Evolutionary conservation across 2,329 filamentous ascomycete genomes (phyloP), one percentile per base, ranked within the genome.

Genomic region (Teratosphaeriaceae sp.): DNA sequence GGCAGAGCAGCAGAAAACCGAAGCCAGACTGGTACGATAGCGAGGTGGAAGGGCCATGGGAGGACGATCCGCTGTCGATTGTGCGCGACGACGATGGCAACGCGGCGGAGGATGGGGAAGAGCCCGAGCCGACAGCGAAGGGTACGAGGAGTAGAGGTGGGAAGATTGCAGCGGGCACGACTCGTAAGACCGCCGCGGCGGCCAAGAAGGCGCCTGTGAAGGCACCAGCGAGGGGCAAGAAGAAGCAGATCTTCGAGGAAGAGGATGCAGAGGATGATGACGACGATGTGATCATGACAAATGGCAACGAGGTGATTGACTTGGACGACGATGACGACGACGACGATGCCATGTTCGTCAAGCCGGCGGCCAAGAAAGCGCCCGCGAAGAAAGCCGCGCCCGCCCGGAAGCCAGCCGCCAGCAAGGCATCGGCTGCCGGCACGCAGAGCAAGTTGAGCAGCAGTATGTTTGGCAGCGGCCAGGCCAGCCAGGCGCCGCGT

Each of bases 31-130:
- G 73, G 2, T 97, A 89, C 88, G 88, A 97, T 58, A 86, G 80
- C n/a, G 90, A 97, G 51, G 69, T 89, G 20, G 84, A 95, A 38
- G 92, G 89, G 0, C 74, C 75, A 39, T 97, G 90, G 89, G 84
- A 84, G 47, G 84, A 92, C 37, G 80, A 88, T 45, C 79, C 85
- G 0, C 82, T 78, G 6, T 85, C 82, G 1, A 63, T 80, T 5
- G 72, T 80, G 34, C 67, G 67, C 45, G 69, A 69, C 2, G 71
- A 75, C 3, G 55, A 62, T n/a, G 59, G 70, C 11, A 33, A 42
- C 13, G 56, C 59, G 6, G 55, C 59, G 3, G 66, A 75, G 47
- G 68, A 73, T 36, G 74, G 67, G 31, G 67, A 67, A 26, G 70
- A 62, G 3, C 50, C 58, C 31, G 56, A 64, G 2, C 49, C 65